Evolutionary conservation across 2,329 filamentous ascomycete genomes (phyloP), one percentile per base, ranked within the genome.

Genomic region (Neonectria sp.): DNA sequence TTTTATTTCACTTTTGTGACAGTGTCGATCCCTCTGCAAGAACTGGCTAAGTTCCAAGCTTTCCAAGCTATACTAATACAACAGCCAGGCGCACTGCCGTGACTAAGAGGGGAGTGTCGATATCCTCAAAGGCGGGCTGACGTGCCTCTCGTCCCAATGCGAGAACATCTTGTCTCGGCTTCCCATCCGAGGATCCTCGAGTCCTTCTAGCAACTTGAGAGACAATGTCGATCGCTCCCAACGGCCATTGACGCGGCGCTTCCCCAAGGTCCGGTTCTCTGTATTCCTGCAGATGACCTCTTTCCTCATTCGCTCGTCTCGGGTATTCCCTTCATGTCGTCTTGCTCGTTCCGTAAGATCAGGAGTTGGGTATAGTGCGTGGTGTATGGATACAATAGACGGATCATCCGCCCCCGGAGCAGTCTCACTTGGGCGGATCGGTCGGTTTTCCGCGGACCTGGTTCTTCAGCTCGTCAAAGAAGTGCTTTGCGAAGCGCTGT

Each of bases 401-500:
- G 51, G 13, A 40, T 53, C 21, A 60, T 52, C 17, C 40, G 40
- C 8, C 40, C n/a, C 13, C 3, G 15, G 49, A 51, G n/a, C n/a
- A 25, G 31, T 11, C 51, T 75, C 65, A 75, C 62, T 75, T 73
- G 4, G 74, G 75, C 51, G 71, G 72, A 3, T 85, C 78, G 12
- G 79, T 84, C 49, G 84, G 83, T 24, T 78, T 83, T 4, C 86
- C 86, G 11, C 80, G 79, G 11, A 82, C 75, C 71, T 89, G 87
- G 60, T 86, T 87, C 71, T 81, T 82, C 5, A 89, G 60, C 77
- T 89, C 87, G 11, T 86, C 81, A 40, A 84, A 24, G 51, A 89
- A 89, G 68, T 87, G 81, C 37, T 77, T 81, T 1, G 86, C 45
- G 65, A 89, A 88, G 3, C 71, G 71, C 8, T 73, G 68, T 0